Evolutionary conservation across 257 asterid species (phyloP).

Genomic region (Gardenia jasminoides): DNA sequence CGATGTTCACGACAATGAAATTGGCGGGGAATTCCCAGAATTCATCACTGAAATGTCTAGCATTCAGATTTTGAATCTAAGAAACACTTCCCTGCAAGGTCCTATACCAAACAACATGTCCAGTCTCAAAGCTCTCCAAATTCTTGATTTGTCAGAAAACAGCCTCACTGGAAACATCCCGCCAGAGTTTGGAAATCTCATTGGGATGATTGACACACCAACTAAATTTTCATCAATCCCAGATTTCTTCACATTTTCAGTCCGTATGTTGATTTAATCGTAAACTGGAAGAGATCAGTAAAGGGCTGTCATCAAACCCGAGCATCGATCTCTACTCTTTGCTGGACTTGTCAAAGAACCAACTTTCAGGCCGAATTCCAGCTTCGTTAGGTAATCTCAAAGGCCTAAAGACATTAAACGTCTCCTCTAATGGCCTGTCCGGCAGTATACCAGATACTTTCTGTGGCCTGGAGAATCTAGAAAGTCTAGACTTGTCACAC

Average conservation of each 20-base stretch:
- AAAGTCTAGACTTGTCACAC: slow-evolving; percentile 30
- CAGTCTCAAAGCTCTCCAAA: slow-evolving; percentile 25
- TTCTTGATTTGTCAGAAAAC: slow-evolving; percentile 29
- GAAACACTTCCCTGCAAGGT: slow-evolving; percentile 37
- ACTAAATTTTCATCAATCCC: slow-evolving; percentile 1
- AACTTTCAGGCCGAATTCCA: slow-evolving; percentile 31
- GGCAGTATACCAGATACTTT: slow-evolving; percentile 27
- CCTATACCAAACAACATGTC: slow-evolving; percentile 22
- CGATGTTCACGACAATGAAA: slow-evolving; percentile 30
- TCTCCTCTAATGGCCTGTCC: slow-evolving; percentile 22
- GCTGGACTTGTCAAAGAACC: slow-evolving; percentile 27
- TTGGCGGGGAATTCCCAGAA: slow-evolving; percentile 25
- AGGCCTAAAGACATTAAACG: slow-evolving; percentile 35
- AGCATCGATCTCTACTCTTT: slow-evolving; percentile 26
- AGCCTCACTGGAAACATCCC: slow-evolving; percentile 30
- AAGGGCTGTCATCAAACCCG: slow-evolving; percentile 23
- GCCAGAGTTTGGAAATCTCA: slow-evolving; percentile 18
- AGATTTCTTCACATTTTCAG: slow-evolving; percentile 9
- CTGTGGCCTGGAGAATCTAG: slow-evolving; percentile 21
- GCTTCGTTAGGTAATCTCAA: slow-evolving; percentile 30
- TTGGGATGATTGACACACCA: slow-evolving; percentile 31
- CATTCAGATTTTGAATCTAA: slow-evolving; percentile 23
- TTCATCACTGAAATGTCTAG: slow-evolving; percentile 21
- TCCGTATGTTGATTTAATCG: slow-evolving; percentile 20
- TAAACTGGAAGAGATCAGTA: slow-evolving; percentile 32